A percentile compares a stretch with the other conserved stretches of the same genome.
These are phyloP conservation scores for Ambrosiella xylebori DNA, from an alignment of 2,329 filamentous ascomycete genomes.

Conservation along the genomic window DNA sequence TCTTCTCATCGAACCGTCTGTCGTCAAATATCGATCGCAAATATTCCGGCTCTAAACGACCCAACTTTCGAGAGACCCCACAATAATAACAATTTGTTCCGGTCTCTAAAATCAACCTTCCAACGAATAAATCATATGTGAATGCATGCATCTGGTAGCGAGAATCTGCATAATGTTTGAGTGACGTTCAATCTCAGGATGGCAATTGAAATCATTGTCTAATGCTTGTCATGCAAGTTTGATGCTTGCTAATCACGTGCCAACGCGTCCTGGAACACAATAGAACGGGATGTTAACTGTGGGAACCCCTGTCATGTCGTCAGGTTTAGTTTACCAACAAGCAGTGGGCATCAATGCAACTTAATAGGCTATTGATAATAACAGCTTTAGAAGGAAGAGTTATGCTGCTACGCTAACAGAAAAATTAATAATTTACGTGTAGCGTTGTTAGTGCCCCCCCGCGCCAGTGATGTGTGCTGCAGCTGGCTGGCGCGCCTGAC, in stretches of 20 bases:
- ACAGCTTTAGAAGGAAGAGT: not conserved
- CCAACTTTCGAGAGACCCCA: no score
- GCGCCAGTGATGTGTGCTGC: no score
- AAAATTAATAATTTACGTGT: not conserved
- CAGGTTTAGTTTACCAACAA: not conserved
- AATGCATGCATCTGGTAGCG: not conserved
- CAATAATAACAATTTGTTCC: no score
- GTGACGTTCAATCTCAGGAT: not conserved
- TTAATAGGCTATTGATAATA: not conserved
- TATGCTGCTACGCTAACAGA: not conserved
- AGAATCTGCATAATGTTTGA: no score
- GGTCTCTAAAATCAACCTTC: no score
- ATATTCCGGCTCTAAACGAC: no score
- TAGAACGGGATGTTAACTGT: not conserved
- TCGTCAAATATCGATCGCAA: no score
- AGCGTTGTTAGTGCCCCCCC: not conserved
- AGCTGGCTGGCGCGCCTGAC: not conserved
- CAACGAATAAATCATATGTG: not conserved
- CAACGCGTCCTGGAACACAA: slow-evolving; percentile 5
- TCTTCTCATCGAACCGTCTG: no score
- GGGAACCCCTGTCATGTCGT: not conserved
- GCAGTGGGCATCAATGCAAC: not conserved
- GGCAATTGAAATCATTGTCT: not conserved
- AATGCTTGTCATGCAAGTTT: not conserved
- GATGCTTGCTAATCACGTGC: slow-evolving; percentile 9